These are phyloP conservation scores for Pseudocercospora macadamiae DNA, from an alignment of 2,329 filamentous ascomycete species.

Conservation along the genomic window DNA sequence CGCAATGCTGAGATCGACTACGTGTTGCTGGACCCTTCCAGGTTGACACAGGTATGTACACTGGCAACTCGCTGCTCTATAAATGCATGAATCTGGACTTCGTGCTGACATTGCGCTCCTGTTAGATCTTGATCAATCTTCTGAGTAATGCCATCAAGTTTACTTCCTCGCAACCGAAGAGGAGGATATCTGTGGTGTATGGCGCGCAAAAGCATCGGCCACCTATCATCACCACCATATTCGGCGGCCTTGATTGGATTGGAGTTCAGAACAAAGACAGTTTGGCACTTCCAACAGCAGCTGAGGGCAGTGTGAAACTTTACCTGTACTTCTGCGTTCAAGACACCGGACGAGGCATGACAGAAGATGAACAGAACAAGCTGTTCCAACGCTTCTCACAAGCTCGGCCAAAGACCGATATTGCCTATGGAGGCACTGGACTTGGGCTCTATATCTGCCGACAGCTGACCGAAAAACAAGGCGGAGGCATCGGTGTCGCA, in stretches of 20 bases:
- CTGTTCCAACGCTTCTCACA: conserved; percentile 72
- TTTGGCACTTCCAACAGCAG: background rate
- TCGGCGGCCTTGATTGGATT: conserved; percentile 19
- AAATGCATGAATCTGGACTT: too few relatives aligned
- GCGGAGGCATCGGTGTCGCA: conserved; percentile 68
- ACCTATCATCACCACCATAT: conserved; percentile 8
- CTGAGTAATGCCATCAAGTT: conserved; percentile 19
- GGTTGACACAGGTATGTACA: conserved; percentile 22
- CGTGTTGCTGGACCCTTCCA: conserved; percentile 27
- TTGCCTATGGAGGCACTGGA: conserved; percentile 72
- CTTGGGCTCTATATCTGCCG: conserved; percentile 71
- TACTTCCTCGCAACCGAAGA: background rate
- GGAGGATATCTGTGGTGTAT: conserved; percentile 18
- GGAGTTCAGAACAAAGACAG: background rate
- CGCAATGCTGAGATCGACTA: conserved; percentile 16
- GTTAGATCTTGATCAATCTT: conserved; percentile 29
- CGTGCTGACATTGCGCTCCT: too few relatives aligned
- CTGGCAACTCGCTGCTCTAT: too few relatives aligned
- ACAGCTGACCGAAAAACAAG: conserved; percentile 69
- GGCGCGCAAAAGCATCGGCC: conserved; percentile 10
- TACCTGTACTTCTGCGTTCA: conserved; percentile 38
- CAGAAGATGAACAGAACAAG: conserved; percentile 41
- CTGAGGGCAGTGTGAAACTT: conserved; percentile 32
- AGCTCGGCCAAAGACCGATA: conserved; percentile 66
- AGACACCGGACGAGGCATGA: conserved; percentile 47